Conservation (phyloP, 805 yeast genomes). For the Candida yuanshanica region DNA sequence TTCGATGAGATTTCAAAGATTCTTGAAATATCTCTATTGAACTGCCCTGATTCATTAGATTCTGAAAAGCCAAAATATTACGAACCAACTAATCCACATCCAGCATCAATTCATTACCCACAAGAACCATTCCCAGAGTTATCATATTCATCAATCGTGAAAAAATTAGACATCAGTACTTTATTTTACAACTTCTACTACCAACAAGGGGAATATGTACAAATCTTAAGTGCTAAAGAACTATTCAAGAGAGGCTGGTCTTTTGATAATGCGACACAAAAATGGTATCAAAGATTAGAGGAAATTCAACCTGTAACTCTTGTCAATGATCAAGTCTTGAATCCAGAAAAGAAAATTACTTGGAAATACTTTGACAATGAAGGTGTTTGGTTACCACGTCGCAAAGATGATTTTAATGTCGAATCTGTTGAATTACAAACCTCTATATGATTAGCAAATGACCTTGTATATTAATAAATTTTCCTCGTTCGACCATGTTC, state of each 20-base stretch:
- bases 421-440: slow-evolving; percentile 17
- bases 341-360: slow-evolving; percentile 37
- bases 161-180: slow-evolving; percentile 79
- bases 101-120: slow-evolving; percentile 87
- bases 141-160: slow-evolving; percentile 53
- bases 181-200: slow-evolving; percentile 90
- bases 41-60: slow-evolving; percentile 91
- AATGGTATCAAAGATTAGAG: slow-evolving; percentile 76
- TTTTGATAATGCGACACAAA: slow-evolving; percentile 62
- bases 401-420: slow-evolving; percentile 50
- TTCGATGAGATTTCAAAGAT: slow-evolving; percentile 47
- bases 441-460: not conserved
- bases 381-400: slow-evolving; percentile 58
- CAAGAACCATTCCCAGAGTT: slow-evolving; percentile 57
- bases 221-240: slow-evolving; percentile 76
- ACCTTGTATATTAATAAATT: not conserved
- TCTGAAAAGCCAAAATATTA: slow-evolving; percentile 73
- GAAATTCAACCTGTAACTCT: slow-evolving; percentile 22
- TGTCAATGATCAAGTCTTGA: slow-evolving; percentile 26
- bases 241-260: slow-evolving; percentile 78
- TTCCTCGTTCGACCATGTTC: no score
- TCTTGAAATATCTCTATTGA: slow-evolving; percentile 72
- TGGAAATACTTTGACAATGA: slow-evolving; percentile 88
- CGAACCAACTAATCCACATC: slow-evolving; percentile 76
- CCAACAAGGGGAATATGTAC: slow-evolving; percentile 62